A percentile compares a stretch with the other conserved stretches of the same genome.
Conservation (phyloP, 2,329 filamentous ascomycete genomes). For the Phialemonium atrogriseum region DNA sequence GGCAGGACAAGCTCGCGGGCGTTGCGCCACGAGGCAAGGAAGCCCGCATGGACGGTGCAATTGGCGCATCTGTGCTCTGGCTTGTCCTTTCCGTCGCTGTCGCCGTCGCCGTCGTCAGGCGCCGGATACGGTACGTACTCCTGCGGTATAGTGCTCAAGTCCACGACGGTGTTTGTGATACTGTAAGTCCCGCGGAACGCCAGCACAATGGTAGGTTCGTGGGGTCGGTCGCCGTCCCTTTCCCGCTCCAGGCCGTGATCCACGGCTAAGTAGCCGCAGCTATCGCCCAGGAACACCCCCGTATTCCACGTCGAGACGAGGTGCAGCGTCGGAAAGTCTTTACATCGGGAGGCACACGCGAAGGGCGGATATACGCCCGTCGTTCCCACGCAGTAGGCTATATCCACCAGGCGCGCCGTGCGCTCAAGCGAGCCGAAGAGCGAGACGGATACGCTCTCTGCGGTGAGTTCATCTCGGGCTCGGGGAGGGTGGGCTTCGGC, state of each 20-base stretch:
- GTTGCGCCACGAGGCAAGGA: slow-evolving; percentile 75
- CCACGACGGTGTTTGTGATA: slow-evolving; percentile 81
- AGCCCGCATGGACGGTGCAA: slow-evolving; percentile 89
- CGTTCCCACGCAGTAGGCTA: slow-evolving; percentile 84
- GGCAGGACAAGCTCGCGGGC: slow-evolving; percentile 64
- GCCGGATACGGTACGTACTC: slow-evolving; percentile 82
- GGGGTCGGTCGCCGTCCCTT: slow-evolving; percentile 11
- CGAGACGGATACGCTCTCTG: slow-evolving; percentile 37
- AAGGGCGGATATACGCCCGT: slow-evolving; percentile 80
- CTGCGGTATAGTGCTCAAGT: slow-evolving; percentile 83
- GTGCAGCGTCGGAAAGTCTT: slow-evolving; percentile 72
- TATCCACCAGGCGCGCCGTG: slow-evolving; percentile 83
- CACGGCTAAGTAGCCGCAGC: slow-evolving; percentile 89
- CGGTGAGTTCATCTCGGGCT: slow-evolving; percentile 1
- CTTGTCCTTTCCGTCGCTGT: slow-evolving; percentile 18
- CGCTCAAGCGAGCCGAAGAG: slow-evolving; percentile 82
- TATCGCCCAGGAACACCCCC: slow-evolving; percentile 76
- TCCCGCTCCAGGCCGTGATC: slow-evolving; percentile 48
- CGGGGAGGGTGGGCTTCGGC: background rate
- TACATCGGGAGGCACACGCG: slow-evolving; percentile 73
- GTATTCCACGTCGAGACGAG: slow-evolving; percentile 86
- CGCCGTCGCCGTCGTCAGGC: slow-evolving; percentile 23
- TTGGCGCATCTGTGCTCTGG: slow-evolving; percentile 57
- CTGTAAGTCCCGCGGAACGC: slow-evolving; percentile 95
- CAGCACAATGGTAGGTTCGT: slow-evolving; percentile 55